Conservation (phyloP, 257 asterid genomes). For the Nicotiana attenuata region DNA sequence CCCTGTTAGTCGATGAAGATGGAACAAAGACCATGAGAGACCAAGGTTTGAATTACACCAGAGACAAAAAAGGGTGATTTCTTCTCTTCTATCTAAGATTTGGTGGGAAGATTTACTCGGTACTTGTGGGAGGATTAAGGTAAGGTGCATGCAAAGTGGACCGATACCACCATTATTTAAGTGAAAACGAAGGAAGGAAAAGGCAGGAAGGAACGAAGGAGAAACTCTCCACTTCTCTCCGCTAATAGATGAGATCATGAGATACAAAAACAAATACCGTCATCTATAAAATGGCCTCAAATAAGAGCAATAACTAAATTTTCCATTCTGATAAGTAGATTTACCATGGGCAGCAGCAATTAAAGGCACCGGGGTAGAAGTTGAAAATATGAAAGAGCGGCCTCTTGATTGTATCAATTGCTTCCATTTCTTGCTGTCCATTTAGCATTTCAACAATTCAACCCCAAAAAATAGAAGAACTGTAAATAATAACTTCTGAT, state of each 20-base stretch:
- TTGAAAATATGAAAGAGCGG: constrained; percentile 95
- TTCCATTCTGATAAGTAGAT: neutral
- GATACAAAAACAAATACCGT: neutral
- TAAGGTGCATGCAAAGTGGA: neutral
- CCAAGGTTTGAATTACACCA: neutral
- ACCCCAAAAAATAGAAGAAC: neutral
- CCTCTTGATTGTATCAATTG: constrained; percentile 92
- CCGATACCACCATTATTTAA: neutral
- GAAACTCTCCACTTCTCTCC: neutral
- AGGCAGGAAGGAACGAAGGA: neutral
- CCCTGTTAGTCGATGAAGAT: neutral
- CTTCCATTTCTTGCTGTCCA: constrained; percentile 90
- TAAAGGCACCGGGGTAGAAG: constrained; percentile 87
- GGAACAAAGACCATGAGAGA: neutral
- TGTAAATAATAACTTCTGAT: neutral
- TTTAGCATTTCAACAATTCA: constrained; percentile 11
- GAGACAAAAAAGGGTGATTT: neutral
- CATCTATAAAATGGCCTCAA: neutral
- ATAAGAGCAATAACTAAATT: neutral
- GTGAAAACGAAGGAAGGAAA: neutral
- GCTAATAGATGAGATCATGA: neutral
- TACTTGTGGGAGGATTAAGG: neutral
- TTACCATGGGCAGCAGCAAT: constrained; percentile 94
- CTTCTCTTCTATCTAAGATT: neutral
- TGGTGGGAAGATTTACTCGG: neutral